A percentile compares a stretch with the other conserved stretches of the same genome.
Conservation (phyloP, 768 basidiomycete genomes). For the Leucosporidium creatinivorum region DNA sequence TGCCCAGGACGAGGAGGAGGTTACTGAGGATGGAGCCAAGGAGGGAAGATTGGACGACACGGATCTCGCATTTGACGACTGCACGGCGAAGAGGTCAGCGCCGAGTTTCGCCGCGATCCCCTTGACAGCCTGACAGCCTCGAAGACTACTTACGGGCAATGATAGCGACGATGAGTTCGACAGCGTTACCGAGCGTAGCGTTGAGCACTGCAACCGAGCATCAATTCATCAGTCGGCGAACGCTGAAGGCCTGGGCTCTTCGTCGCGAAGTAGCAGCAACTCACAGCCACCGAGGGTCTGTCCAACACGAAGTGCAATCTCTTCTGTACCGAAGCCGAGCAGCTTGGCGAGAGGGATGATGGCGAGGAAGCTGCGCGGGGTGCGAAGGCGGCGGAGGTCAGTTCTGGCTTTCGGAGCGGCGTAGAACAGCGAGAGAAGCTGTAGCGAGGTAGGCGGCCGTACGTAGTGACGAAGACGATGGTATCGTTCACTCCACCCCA, state of each 20-base stretch:
- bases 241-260: too few species aligned
- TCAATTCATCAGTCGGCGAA: background rate
- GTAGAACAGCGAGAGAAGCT: too few species aligned
- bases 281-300: constrained; percentile 48
- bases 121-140: too few species aligned
- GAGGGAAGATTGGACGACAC: constrained; percentile 60
- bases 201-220: constrained; percentile 54
- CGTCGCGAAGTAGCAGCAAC: background rate
- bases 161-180: constrained; percentile 47
- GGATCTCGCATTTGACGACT: constrained; percentile 56
- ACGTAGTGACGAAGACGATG: constrained; percentile 25
- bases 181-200: constrained; percentile 51
- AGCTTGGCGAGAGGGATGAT: constrained; percentile 32
- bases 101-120: too few species aligned
- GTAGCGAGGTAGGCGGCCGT: background rate
- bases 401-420: too few species aligned
- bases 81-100: too few species aligned
- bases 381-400: too few species aligned
- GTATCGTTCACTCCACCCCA: constrained; percentile 19
- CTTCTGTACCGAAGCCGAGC: constrained; percentile 61
- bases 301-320: constrained; percentile 71
- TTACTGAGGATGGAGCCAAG: constrained; percentile 78
- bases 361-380: background rate
- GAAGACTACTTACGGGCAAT: background rate
- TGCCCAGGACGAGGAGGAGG: constrained; percentile 59